Conservation (phyloP, 2,329 filamentous ascomycete species). For the Chaetomiaceae sp. region DNA sequence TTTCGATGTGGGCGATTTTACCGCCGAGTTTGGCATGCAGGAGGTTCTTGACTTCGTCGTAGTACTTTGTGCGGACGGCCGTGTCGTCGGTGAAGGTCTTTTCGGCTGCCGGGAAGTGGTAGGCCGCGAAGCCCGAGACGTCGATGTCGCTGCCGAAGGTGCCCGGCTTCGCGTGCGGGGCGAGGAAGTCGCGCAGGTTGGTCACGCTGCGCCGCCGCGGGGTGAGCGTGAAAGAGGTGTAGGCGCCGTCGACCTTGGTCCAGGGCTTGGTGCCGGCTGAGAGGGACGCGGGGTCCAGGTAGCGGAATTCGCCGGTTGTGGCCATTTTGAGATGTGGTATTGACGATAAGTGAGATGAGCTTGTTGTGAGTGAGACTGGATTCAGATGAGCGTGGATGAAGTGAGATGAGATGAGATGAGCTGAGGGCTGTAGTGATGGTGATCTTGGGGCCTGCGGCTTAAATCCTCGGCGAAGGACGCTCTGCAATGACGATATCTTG, state of each 20-base stretch:
- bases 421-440: no score
- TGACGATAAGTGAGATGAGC: background rate
- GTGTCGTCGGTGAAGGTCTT: constrained; percentile 52
- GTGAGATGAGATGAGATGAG: background rate
- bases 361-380: background rate
- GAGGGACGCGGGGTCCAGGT: constrained; percentile 53
- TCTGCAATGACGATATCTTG: no score
- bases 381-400: no score
- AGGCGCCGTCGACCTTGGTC: constrained; percentile 60
- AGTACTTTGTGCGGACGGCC: constrained; percentile 54
- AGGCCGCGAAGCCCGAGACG: constrained; percentile 55
- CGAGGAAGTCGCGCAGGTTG: constrained; percentile 49
- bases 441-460: background rate
- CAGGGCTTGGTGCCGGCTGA: constrained; percentile 47
- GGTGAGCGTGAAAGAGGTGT: constrained; percentile 47
- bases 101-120: constrained; percentile 48
- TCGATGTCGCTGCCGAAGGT: constrained; percentile 49
- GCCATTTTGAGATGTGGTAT: background rate
- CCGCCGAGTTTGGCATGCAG: constrained; percentile 46
- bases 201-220: constrained; percentile 45
- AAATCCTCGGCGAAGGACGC: background rate
- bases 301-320: constrained; percentile 44
- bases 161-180: constrained; percentile 36
- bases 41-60: constrained; percentile 56
- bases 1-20: constrained; percentile 42